Percentiles rank a stretch among this genome's conserved stretches.
These are phyloP conservation scores for Metschnikowia borealis DNA, from an alignment of 805 yeast species.

Conservation along the genomic window DNA sequence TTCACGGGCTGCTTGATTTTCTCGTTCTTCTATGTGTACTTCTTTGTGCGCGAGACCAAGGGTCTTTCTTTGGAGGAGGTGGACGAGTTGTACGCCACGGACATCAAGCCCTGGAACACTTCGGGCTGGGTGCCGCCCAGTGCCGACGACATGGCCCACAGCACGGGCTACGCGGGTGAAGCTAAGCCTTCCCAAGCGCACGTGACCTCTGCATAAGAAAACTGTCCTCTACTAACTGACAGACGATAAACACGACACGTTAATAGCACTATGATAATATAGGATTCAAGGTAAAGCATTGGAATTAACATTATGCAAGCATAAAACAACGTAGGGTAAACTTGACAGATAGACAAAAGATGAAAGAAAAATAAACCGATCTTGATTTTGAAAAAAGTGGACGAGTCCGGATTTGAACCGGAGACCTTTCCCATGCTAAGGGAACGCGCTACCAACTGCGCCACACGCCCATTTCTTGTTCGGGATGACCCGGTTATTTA, in stretches of 20 bases:
- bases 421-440: no score
- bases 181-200: slow-evolving; percentile 23
- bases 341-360: no score
- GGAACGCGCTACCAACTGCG: no score
- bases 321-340: no score
- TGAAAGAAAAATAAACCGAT: no score
- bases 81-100: slow-evolving; percentile 57
- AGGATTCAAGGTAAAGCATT: no score
- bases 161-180: slow-evolving; percentile 36
- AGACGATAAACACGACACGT: neutral
- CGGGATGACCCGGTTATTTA: no score
- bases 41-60: slow-evolving; percentile 73
- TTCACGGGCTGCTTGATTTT: slow-evolving; percentile 61
- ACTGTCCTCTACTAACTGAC: neutral
- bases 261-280: neutral
- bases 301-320: no score
- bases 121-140: slow-evolving; percentile 49
- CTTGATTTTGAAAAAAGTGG: no score
- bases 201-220: neutral
- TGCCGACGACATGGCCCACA: slow-evolving; percentile 31
- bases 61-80: slow-evolving; percentile 82
- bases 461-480: no score
- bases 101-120: slow-evolving; percentile 39
- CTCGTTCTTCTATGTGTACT: slow-evolving; percentile 64
- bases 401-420: no score